A percentile compares a stretch with the other conserved stretches of the same genome.
Evolutionary conservation across 2,329 filamentous ascomycete species (phyloP).

Genomic region (Alternaria panax): DNA sequence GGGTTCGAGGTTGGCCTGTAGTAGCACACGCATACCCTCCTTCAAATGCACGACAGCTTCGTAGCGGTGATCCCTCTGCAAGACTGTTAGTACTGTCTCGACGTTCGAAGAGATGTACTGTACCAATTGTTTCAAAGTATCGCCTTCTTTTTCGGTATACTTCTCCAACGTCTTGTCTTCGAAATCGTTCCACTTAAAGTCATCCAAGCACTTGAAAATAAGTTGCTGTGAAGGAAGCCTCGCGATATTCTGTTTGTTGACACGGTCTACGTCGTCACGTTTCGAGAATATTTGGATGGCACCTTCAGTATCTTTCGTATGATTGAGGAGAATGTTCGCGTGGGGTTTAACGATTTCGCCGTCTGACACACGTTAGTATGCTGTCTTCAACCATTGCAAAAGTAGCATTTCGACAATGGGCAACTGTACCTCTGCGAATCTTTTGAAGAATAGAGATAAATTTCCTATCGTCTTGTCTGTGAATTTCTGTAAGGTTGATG

Average conservation of each 20-base stretch:
- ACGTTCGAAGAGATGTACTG: neutral
- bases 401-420: neutral
- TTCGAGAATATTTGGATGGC: constrained; percentile 58
- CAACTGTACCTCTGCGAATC: constrained; percentile 57
- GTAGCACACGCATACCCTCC: constrained; percentile 60
- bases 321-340: constrained; percentile 55
- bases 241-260: constrained; percentile 47
- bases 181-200: constrained; percentile 51
- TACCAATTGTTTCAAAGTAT: constrained; percentile 32
- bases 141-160: constrained; percentile 13
- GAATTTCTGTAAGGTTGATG: constrained; percentile 62
- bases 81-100: neutral
- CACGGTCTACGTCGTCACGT: constrained; percentile 42
- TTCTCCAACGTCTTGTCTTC: constrained; percentile 25
- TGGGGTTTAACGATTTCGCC: constrained; percentile 48
- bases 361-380: constrained; percentile 15
- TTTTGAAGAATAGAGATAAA: constrained; percentile 66
- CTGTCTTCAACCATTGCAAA: neutral
- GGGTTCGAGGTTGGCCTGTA: constrained; percentile 59
- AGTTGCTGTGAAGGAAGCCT: constrained; percentile 34
- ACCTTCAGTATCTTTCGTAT: constrained; percentile 52
- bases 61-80: constrained; percentile 55
- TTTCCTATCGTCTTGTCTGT: constrained; percentile 62
- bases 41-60: constrained; percentile 57
- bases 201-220: constrained; percentile 50